Percentiles rank a stretch among this genome's conserved stretches.
Conservation (phyloP, 306 rosid genomes). For the Trichosanthes truncata region DNA sequence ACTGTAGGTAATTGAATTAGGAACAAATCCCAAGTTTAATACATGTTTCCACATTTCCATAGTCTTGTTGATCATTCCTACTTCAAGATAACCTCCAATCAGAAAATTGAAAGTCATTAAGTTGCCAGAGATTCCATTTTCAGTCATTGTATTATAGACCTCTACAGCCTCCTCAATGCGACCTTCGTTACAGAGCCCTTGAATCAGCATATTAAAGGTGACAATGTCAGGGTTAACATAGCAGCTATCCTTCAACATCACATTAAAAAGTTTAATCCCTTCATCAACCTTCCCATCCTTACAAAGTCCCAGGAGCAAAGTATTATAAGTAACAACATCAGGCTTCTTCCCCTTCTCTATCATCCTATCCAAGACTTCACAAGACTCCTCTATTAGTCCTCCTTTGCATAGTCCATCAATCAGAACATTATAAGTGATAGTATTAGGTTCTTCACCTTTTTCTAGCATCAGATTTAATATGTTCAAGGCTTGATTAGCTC, state of each 20-base stretch:
- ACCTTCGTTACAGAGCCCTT: conserved; percentile 55
- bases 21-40: conserved; percentile 39
- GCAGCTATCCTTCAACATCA: conserved; percentile 30
- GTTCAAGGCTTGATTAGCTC: conserved; percentile 34
- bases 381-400: conserved; percentile 48
- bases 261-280: conserved; percentile 47
- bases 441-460: conserved; percentile 53
- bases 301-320: conserved; percentile 51
- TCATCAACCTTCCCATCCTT: conserved; percentile 40
- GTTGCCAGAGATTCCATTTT: conserved; percentile 40
- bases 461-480: conserved; percentile 48
- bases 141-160: conserved; percentile 45
- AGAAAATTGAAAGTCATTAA: conserved; percentile 42
- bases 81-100: conserved; percentile 49
- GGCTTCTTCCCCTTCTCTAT: conserved; percentile 55
- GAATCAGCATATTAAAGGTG: conserved; percentile 40
- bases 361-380: conserved; percentile 44
- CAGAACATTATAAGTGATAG: conserved; percentile 49
- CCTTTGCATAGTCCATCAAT: conserved; percentile 72
- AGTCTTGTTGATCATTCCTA: conserved; percentile 33
- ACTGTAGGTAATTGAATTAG: conserved; percentile 41
- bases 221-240: conserved; percentile 40
- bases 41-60: conserved; percentile 44
- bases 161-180: conserved; percentile 32
- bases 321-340: conserved; percentile 57